Evolutionary conservation across 2,329 filamentous ascomycete genomes (phyloP).

Genomic region (Cladophialophora exuberans): DNA sequence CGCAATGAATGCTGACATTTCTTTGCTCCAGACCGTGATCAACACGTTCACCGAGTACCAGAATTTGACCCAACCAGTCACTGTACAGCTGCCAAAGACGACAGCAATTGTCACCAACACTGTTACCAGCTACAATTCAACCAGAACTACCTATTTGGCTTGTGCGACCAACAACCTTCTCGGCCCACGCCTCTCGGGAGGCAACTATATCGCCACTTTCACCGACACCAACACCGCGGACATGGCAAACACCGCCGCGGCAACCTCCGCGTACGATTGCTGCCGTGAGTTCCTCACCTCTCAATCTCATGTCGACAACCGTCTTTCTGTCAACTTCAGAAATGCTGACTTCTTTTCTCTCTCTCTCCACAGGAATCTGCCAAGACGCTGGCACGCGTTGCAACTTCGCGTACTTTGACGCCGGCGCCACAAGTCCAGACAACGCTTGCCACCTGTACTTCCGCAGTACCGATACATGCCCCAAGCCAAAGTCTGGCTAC

Average conservation of each 20-base stretch:
- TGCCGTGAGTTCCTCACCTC: too few species aligned
- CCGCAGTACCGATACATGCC: not conserved
- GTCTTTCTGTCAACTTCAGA: too few species aligned
- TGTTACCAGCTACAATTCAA: not conserved
- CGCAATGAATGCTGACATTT: not conserved
- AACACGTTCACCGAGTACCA: not conserved
- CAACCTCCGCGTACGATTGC: constrained; percentile 9
- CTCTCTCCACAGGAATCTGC: too few species aligned
- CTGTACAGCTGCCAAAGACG: not conserved
- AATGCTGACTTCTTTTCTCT: too few species aligned
- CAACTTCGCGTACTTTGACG: constrained; percentile 9
- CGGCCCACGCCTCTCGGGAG: not conserved
- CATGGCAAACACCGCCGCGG: not conserved
- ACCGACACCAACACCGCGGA: constrained; percentile 1
- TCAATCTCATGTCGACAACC: too few species aligned
- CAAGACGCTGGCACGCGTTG: constrained; percentile 1
- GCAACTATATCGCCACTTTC: constrained; percentile 3
- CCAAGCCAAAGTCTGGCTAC: not conserved
- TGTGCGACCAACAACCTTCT: constrained; percentile 9
- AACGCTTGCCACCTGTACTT: not conserved
- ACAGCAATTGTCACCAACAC: not conserved
- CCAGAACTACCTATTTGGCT: not conserved
- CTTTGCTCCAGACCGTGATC: not conserved
- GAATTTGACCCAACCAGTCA: not conserved
- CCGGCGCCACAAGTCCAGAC: not conserved